Evolutionary conservation across 257 asterid genomes (phyloP), one percentile per base, ranked within the genome.

Genomic region (Solanum commersonii): DNA sequence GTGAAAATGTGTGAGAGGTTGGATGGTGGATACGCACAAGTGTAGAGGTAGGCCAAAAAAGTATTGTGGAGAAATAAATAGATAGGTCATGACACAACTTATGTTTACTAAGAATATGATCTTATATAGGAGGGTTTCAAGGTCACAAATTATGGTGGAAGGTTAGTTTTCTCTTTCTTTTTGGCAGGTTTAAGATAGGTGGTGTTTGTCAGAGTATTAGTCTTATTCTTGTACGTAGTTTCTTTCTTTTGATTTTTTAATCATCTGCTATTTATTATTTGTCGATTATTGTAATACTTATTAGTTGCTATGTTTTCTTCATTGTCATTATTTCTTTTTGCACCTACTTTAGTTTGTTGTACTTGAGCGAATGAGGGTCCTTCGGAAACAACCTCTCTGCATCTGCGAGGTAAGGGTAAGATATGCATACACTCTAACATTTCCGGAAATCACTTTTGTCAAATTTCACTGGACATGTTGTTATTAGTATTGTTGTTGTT

Each of bases 381-480:
- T 60, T 60, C 6, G 3, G 0, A 60, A 60, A 60, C 1, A 23
- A 60, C 6, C 2, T 60, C 0, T 60, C 27, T 9, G 10, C 6
- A 4, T 60, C 1, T 1, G 0, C 3, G 6, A 60, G 27, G 0
- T 60, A 60, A 22, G 3, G 2, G 2, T 60, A 60, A 59, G 1
- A 18, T 52, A 52, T 60, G 68, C 1, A 8, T 22, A 59, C 5
- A 22, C 6, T 60, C 0, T 60, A 22, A 3, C 0, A 0, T 22
- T 60, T 60, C 0, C 13, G 1, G 1, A 59, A 8, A 0, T 0
- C 13, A 60, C 29, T 22, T 60, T 22, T 60, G 3, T 5, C 27
- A 22, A 22, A 22, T 60, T 22, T 60, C 13, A 22, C 3, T 60
- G 1, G 7, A 18, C 18, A 46, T 52, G 4, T 18, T 52, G n/a